phyloP scores from a whole-genome alignment of 202 grass and related monocot species.

The Eragrostis tef region DNA sequence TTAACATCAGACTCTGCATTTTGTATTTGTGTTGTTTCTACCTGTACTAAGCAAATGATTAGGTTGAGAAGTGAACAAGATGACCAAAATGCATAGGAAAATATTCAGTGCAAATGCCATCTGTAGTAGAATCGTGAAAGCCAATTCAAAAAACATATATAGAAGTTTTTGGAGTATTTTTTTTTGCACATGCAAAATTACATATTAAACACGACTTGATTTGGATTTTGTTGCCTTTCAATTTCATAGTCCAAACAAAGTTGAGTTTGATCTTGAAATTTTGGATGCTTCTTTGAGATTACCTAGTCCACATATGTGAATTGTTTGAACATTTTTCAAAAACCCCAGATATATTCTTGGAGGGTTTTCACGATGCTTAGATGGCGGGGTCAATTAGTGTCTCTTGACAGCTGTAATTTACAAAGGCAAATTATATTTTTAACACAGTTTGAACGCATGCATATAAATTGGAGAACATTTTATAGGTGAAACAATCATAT shows the following conservation, averaged over 20 bases:
- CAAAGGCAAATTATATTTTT: neutral
- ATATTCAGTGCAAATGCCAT: neutral
- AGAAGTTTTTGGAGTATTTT: neutral
- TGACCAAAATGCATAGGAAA: neutral
- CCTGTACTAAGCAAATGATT: slow-evolving; percentile 34
- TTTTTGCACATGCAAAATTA: neutral
- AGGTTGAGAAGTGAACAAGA: neutral
- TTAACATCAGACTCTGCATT: slow-evolving; percentile 12
- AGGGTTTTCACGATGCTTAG: neutral
- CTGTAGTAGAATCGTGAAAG: neutral
- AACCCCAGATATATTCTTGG: neutral
- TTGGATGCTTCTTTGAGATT: neutral
- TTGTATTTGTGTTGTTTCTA: slow-evolving; percentile 5
- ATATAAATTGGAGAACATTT: neutral
- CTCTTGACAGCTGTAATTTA: neutral
- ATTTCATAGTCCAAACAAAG: neutral
- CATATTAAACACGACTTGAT: neutral
- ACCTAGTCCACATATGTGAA: neutral
- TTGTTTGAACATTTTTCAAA: neutral
- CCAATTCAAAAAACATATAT: neutral
- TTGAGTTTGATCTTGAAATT: neutral
- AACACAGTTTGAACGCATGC: slow-evolving; percentile 2
- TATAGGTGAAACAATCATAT: neutral
- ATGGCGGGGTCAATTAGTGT: too few species aligned
- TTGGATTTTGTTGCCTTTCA: too few species aligned